A percentile compares a stretch with the other conserved stretches of the same genome.
phyloP scores from a whole-genome alignment of 2,329 filamentous ascomycete species.

The Fusarium fujikuroi region DNA sequence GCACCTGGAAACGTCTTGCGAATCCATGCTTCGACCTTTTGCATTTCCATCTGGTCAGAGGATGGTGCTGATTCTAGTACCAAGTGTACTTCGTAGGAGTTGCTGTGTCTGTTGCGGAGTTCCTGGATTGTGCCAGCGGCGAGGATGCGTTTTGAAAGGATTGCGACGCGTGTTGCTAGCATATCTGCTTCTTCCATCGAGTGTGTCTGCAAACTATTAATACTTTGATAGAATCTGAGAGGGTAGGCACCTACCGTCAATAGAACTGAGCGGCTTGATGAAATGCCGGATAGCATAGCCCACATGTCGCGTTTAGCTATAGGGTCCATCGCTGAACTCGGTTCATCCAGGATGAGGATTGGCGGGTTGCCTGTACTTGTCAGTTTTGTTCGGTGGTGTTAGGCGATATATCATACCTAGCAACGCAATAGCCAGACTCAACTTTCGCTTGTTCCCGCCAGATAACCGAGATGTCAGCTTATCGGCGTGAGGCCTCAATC shows the following conservation, averaged over 20 bases:
- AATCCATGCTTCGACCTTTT: not conserved
- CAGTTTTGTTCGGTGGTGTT: fast-evolving
- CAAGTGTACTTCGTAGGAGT: conserved; percentile 79
- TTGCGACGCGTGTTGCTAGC: conserved; percentile 71
- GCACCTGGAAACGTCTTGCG: not conserved
- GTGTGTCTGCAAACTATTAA: conserved; percentile 61
- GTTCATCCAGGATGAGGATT: conserved; percentile 80
- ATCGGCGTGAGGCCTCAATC: conserved; percentile 68
- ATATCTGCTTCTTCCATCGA: conserved; percentile 86
- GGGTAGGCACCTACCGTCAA: conserved; percentile 59
- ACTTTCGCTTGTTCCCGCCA: conserved; percentile 81
- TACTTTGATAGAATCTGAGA: too few relatives aligned
- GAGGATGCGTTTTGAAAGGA: conserved; percentile 83
- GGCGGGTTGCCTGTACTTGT: conserved; percentile 63
- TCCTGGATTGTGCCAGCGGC: conserved; percentile 77
- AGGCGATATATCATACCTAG: conserved; percentile 60
- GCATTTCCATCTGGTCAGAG: conserved; percentile 55
- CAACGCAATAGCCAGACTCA: conserved; percentile 78
- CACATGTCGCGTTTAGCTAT: conserved; percentile 81
- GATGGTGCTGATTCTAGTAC: conserved; percentile 77
- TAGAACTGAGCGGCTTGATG: conserved; percentile 73
- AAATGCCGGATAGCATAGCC: conserved; percentile 73
- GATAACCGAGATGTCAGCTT: conserved; percentile 75
- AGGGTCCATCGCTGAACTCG: conserved; percentile 77
- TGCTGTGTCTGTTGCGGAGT: conserved; percentile 76